Evolutionary conservation across 176 grass and related monocot genomes (phyloP), one percentile per base, ranked within the genome.

Genomic region (Hyparrhenia diplandra): DNA sequence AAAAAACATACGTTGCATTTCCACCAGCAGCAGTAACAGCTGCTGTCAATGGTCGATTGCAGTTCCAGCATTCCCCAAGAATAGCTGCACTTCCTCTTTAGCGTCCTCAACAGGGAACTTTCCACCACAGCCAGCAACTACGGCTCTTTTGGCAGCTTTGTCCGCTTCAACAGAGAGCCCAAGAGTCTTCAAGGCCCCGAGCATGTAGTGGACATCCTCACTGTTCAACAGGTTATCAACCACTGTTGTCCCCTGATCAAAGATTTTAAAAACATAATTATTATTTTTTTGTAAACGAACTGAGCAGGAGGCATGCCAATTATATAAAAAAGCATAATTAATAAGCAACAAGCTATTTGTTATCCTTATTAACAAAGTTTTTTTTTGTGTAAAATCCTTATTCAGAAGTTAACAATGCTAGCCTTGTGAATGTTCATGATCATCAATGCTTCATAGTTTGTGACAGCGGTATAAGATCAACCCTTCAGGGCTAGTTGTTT

Each of bases 151-250:
- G 11, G 92, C 89, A 66, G 40, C 84, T 82, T 81, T 91, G 75
- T 99, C 97, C 24, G 89, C 91, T 80, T 90, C 88, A 55, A 99
- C 97, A 8, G 90, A 82, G 41, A 99, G 90, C 0, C 97, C 97
- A 7, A 99, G 97, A 54, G 87, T 87, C 77, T 87, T 95, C 82
- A 99, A 76, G 34, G 97, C 97, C 85, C 82, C 97, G 6, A 99
- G 97, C 97, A 99, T 99, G 80, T 99, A 99, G 82, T 91, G 89
- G 35, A 99, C 88, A 60, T 99, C 97, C 64, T 99, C 97, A n/a
- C 97, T 99, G 74, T 87, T 84, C 74, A 99, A 83, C 82, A 99
- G 83, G 82, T 99, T 99, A 76, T 99, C 97, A 11, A 99, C 90
- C 14, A 93, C 85, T 24, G 97, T 99, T 10, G 93, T 99, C 72